Conservation (phyloP, 352 stramenopile species). For the Elongisporangium undulatum region DNA sequence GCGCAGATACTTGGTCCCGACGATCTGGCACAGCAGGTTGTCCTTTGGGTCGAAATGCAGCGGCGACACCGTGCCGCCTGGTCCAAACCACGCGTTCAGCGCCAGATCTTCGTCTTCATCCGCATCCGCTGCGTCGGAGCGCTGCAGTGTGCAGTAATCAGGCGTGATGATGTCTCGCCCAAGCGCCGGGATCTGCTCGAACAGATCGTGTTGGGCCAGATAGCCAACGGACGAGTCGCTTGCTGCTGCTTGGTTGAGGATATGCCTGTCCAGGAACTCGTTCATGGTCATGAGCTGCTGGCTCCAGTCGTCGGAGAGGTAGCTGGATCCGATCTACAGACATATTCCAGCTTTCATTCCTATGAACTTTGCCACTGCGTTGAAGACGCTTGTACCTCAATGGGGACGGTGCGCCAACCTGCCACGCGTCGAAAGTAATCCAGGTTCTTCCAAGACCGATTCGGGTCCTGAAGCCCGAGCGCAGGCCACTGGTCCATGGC, state of each 20-base stretch:
- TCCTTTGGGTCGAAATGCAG: slow-evolving; percentile 89
- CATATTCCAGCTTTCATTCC: neutral
- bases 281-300: slow-evolving; percentile 81
- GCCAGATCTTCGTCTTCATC: slow-evolving; percentile 63
- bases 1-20: slow-evolving; percentile 79
- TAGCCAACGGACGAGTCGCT: slow-evolving; percentile 40
- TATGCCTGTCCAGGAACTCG: slow-evolving; percentile 68
- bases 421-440: slow-evolving; percentile 72
- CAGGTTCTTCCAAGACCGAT: slow-evolving; percentile 51
- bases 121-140: slow-evolving; percentile 19
- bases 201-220: slow-evolving; percentile 87
- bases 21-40: slow-evolving; percentile 87
- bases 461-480: slow-evolving; percentile 28
- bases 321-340: slow-evolving; percentile 65
- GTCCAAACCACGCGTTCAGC: slow-evolving; percentile 87
- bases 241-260: slow-evolving; percentile 12
- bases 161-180: slow-evolving; percentile 78
- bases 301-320: slow-evolving; percentile 74
- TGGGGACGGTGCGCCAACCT: slow-evolving; percentile 65
- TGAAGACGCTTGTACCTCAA: slow-evolving; percentile 47
- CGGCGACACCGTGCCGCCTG: slow-evolving; percentile 71
- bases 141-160: slow-evolving; percentile 84
- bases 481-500: slow-evolving; percentile 84
- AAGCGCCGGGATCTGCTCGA: slow-evolving; percentile 87
- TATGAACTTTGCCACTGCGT: neutral